Base-by-base conservation (phyloP, 805 yeast genomes). In the Blastobotrys muscicola region DNA sequence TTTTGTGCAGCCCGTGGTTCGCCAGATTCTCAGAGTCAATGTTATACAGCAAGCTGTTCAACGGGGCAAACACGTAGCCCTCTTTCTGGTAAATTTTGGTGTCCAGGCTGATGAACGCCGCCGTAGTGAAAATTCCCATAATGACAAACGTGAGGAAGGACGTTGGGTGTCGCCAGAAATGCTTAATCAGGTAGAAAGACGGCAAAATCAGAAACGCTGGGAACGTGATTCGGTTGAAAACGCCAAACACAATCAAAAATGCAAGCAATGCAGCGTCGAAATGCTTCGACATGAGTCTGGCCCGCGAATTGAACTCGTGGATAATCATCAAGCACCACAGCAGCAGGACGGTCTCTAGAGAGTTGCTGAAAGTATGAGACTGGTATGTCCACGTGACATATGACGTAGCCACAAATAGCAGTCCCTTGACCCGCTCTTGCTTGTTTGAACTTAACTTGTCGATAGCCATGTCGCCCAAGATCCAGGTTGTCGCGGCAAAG, bases 291-390 rank as follows among this genome's bases (percentile, higher is more conserved):
- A 62, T 42, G 4, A 47, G 38, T 13, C 57, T 47, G 8, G 53
- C 41, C 12, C 54, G 36, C 10, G 41, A 39, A 13, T 43, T 41
- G 41, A 63, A 53, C 45, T 63, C 68, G 41, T 67, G 71, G 33
- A 82, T 69, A 29, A 79, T 58, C 46, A 71, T 73, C 5, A 83
- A 55, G 11, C 70, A 58, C 51, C 74, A 58, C 14, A 80, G 51
- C 8, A 82, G 64, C 35, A 82, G 37, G 10, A 68, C 49, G 0
- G 72, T 65, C 43, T 92, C 99, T 1, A 85, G 56, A 15, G 87
- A 75, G 58, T 92, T 92, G n/a, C 95, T 84, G 54, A 92, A 84
- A 0, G 94, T 78, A 57, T 87, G 97, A 0, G 85, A 70, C 57
- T 92, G 97, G 54, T 80, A 80, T 0, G 80, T 76, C 67, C 85